phyloP scores from a whole-genome alignment of 352 stramenopile species.

The Phytophthora syringae region DNA sequence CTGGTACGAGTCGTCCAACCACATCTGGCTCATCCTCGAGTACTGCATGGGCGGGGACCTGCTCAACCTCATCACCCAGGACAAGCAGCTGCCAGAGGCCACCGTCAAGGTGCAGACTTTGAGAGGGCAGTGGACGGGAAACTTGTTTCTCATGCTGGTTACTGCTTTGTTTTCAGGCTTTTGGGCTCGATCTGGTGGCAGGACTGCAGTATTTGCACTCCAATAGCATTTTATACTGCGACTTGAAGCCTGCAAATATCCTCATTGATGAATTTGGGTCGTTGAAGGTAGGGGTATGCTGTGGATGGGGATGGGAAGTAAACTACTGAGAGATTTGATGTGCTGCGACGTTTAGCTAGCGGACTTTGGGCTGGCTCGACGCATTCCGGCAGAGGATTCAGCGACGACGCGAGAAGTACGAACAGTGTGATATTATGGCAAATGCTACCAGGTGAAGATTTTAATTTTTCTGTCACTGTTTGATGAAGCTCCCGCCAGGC shows the following conservation, averaged over 20 bases:
- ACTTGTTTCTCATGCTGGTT: not conserved
- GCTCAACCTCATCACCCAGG: constrained; percentile 91
- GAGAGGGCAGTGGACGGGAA: too few species aligned
- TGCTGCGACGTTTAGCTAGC: constrained; percentile 56
- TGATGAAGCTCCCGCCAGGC: constrained; percentile 58
- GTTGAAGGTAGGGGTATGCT: constrained; percentile 64
- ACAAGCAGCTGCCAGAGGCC: constrained; percentile 82
- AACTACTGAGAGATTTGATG: not conserved
- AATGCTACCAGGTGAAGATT: not conserved
- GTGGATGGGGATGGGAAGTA: not conserved
- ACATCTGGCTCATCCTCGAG: constrained; percentile 96
- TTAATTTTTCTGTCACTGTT: not conserved
- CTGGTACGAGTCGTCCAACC: constrained; percentile 96
- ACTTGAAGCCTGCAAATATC: constrained; percentile 92
- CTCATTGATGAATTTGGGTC: constrained; percentile 94
- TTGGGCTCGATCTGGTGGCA: constrained; percentile 76
- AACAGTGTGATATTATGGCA: not conserved
- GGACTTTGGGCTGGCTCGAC: constrained; percentile 89
- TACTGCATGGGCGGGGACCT: constrained; percentile 93
- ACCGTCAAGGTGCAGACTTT: constrained; percentile 65
- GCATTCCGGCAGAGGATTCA: constrained; percentile 73
- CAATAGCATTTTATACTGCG: constrained; percentile 90
- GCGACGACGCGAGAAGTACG: constrained; percentile 42
- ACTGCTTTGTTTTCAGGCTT: constrained; percentile 45
- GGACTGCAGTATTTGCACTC: constrained; percentile 91